Conservation (phyloP, 192 early-diverging fungal genomes). For the Coemansia sp. region DNA sequence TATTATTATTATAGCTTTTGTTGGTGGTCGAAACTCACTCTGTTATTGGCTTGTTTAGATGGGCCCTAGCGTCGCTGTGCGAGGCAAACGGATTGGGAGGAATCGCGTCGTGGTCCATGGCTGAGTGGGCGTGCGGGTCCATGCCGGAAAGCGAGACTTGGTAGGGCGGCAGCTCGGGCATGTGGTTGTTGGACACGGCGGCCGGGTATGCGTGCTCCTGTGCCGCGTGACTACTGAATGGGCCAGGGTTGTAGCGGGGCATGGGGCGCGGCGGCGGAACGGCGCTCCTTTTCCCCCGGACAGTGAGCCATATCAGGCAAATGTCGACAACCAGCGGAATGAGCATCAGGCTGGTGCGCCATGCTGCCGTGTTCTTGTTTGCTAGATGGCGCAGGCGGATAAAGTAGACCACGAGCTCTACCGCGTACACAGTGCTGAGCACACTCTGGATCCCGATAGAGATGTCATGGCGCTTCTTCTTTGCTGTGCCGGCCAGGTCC, state of each 20-base stretch:
- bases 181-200: too few relatives aligned
- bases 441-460: slow-evolving; percentile 38
- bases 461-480: slow-evolving; percentile 34
- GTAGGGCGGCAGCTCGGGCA: slow-evolving; percentile 2
- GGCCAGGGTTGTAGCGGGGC: not conserved
- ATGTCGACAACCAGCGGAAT: slow-evolving; percentile 33
- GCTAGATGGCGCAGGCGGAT: slow-evolving; percentile 29
- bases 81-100: slow-evolving; percentile 3
- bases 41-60: slow-evolving; percentile 37
- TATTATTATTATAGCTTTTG: not conserved
- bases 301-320: slow-evolving; percentile 39
- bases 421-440: slow-evolving; percentile 23
- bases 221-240: not conserved
- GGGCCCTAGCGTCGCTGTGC: slow-evolving; percentile 7
- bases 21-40: slow-evolving; percentile 1
- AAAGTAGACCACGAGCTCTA: slow-evolving; percentile 40
- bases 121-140: not conserved
- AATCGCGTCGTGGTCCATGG: not conserved
- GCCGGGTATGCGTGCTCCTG: too few relatives aligned
- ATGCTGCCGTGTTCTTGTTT: slow-evolving; percentile 24
- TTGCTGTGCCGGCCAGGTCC: slow-evolving; percentile 6
- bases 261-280: not conserved
- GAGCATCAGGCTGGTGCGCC: slow-evolving; percentile 43
- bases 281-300: slow-evolving; percentile 17
- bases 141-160: not conserved